These are phyloP conservation scores for Daldinia decipiens DNA, from an alignment of 495 filamentous ascomycete species.

Conservation along the genomic window DNA sequence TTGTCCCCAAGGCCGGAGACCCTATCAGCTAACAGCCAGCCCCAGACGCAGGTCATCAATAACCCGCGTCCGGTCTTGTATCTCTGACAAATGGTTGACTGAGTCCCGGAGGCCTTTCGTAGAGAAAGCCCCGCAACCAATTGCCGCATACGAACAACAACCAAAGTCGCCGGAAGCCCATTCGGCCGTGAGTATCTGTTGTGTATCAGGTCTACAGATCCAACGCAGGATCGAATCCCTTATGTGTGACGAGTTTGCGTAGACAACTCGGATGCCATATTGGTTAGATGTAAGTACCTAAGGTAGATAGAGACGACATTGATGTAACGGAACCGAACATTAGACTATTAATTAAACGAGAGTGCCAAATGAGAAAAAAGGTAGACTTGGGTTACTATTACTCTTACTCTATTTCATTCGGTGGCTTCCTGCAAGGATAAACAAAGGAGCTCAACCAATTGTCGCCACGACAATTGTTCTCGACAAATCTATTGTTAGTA, in stretches of 20 bases:
- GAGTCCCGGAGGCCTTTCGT: conserved; percentile 26
- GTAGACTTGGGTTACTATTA: background rate
- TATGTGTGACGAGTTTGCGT: conserved; percentile 4
- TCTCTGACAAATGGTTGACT: conserved; percentile 42
- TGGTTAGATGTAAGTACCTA: background rate
- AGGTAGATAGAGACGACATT: background rate
- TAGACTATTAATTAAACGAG: conserved; percentile 2
- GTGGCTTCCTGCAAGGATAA: conserved; percentile 37
- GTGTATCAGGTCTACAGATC: conserved; percentile 19
- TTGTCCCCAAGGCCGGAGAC: conserved; percentile 6
- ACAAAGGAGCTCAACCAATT: conserved; percentile 24
- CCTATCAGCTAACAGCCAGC: conserved; percentile 35
- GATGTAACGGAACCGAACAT: background rate
- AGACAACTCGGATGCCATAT: background rate
- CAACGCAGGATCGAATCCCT: conserved; percentile 7
- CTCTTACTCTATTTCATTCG: conserved; percentile 10
- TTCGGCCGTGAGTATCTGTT: conserved; percentile 34
- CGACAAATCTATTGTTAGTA: conserved; percentile 21
- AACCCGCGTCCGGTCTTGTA: conserved; percentile 39
- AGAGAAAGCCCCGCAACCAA: conserved; percentile 36
- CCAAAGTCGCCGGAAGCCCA: conserved; percentile 21
- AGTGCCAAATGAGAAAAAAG: background rate
- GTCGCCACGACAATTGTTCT: conserved; percentile 11
- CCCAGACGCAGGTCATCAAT: conserved; percentile 44
- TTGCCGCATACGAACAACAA: conserved; percentile 34